Percentiles rank a stretch among this genome's conserved stretches.
phyloP scores from a whole-genome alignment of 129 eudicot genomes.

The Artemisia argyi region DNA sequence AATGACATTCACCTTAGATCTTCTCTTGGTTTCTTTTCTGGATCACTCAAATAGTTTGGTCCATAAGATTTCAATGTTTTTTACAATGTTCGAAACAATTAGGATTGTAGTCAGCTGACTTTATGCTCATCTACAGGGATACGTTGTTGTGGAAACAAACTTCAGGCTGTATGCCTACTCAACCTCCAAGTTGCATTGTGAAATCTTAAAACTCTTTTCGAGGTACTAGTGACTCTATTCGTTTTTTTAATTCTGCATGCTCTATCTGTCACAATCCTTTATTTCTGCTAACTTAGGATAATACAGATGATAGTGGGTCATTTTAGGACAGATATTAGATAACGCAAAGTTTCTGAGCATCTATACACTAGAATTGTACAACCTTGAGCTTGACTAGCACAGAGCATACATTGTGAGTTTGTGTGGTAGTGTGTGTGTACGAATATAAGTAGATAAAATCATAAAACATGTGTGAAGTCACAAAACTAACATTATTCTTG shows the following conservation, averaged over 20 bases:
- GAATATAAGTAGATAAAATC: constrained; percentile 8
- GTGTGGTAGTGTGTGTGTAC: neutral
- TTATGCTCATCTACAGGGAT: constrained; percentile 56
- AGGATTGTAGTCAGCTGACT: constrained; percentile 12
- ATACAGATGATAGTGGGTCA: neutral
- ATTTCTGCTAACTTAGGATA: neutral
- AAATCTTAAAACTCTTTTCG: constrained; percentile 80
- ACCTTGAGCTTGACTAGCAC: constrained; percentile 5
- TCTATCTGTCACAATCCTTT: constrained; percentile 7
- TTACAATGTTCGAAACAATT: constrained; percentile 17
- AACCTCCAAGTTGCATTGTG: constrained; percentile 83
- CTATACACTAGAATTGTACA: neutral
- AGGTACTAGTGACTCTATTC: constrained; percentile 46
- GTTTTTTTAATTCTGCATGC: neutral
- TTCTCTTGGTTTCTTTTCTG: too few species aligned
- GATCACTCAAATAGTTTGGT: too few species aligned
- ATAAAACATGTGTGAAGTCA: neutral
- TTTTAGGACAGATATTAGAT: neutral
- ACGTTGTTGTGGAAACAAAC: constrained; percentile 91
- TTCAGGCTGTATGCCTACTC: constrained; percentile 94
- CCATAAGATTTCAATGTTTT: neutral
- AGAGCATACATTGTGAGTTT: neutral
- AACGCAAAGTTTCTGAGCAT: too few species aligned
- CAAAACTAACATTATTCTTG: constrained; percentile 5
- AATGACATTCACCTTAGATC: too few species aligned